Percentiles rank a stretch among this genome's conserved stretches.
These are phyloP conservation scores for Cordyceps militaris DNA, from an alignment of 2,329 filamentous ascomycete species.

Conservation along the genomic window DNA sequence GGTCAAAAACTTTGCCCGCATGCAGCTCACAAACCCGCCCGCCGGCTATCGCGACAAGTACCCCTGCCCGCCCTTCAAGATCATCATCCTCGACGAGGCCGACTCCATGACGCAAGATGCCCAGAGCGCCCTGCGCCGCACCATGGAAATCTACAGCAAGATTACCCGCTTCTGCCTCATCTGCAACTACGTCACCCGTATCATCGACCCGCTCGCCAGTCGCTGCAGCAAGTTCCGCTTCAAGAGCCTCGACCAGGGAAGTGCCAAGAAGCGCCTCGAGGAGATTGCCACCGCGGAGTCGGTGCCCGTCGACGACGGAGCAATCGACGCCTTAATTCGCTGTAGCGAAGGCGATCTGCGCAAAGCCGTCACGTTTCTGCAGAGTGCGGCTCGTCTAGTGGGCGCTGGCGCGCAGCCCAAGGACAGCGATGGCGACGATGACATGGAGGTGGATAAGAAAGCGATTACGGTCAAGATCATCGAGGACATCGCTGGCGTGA, in stretches of 20 bases:
- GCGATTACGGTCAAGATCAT: constrained; percentile 70
- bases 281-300: constrained; percentile 77
- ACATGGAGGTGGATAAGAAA: constrained; percentile 54
- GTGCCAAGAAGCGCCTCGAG: constrained; percentile 70
- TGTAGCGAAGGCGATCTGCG: constrained; percentile 91
- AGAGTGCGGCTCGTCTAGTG: constrained; percentile 85
- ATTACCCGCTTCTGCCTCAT: constrained; percentile 97
- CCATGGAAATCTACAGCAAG: constrained; percentile 96
- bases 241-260: constrained; percentile 85
- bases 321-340: constrained; percentile 73
- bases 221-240: constrained; percentile 96
- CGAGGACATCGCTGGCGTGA: constrained; percentile 93
- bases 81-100: constrained; percentile 96
- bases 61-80: constrained; percentile 96
- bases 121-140: constrained; percentile 82
- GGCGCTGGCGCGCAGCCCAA: constrained; percentile 50
- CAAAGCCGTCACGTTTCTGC: constrained; percentile 92
- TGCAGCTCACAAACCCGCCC: constrained; percentile 81
- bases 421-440: constrained; percentile 48
- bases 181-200: constrained; percentile 97
- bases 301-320: constrained; percentile 69
- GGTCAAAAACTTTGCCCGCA: constrained; percentile 95
- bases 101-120: constrained; percentile 99
- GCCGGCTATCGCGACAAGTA: constrained; percentile 63
- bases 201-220: constrained; percentile 91